Percentiles rank a stretch among this genome's conserved stretches.
Conservation (phyloP, 805 yeast species). For the Sungouiozyma intestinalis region DNA sequence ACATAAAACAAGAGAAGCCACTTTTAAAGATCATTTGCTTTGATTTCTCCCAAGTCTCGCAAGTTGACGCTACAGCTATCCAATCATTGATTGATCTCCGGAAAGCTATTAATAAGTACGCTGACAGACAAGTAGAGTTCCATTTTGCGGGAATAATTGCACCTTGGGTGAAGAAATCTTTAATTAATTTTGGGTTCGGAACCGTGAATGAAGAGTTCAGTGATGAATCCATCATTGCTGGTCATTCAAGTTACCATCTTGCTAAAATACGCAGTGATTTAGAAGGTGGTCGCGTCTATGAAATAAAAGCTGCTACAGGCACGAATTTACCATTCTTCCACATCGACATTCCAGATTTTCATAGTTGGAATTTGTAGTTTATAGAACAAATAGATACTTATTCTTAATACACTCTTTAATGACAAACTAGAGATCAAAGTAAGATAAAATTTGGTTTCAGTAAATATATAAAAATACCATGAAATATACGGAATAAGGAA, state of each 20-base stretch:
- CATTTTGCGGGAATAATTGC: conserved; percentile 79
- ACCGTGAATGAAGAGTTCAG: conserved; percentile 34
- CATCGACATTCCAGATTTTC: conserved; percentile 28
- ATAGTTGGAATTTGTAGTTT: conserved; percentile 22
- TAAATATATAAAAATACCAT: no score
- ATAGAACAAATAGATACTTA: no score
- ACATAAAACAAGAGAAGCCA: conserved; percentile 45
- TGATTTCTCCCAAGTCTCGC: conserved; percentile 71
- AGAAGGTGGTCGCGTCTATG: conserved; percentile 8
- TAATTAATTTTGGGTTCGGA: conserved; percentile 72
- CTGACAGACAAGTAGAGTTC: conserved; percentile 77
- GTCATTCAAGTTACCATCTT: conserved; percentile 26
- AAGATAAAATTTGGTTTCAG: no score
- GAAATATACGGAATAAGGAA: no score
- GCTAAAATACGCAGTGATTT: conserved; percentile 13
- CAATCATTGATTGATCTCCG: conserved; percentile 70
- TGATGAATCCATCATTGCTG: conserved; percentile 25
- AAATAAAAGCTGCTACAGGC: conserved; percentile 22
- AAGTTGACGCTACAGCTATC: conserved; percentile 68
- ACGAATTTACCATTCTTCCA: conserved; percentile 29
- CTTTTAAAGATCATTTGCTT: conserved; percentile 59
- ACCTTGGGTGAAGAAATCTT: conserved; percentile 78
- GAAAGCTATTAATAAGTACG: conserved; percentile 58
- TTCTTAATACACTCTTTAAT: no score
- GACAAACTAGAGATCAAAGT: no score